These are phyloP conservation scores for Priceomyces medius DNA, from an alignment of 805 yeast species.

Conservation along the genomic window DNA sequence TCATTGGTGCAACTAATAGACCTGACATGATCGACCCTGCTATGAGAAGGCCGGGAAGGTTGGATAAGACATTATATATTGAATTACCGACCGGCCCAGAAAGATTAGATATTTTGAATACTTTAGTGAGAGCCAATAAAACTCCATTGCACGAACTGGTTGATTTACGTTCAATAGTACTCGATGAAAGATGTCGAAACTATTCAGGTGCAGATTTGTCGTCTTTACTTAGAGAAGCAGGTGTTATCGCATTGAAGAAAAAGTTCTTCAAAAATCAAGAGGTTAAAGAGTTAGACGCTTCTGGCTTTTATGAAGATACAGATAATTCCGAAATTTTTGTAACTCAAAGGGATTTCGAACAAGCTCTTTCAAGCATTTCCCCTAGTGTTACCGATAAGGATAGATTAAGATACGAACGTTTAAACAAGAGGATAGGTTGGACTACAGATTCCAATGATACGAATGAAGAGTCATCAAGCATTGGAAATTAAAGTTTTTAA, in stretches of 20 bases:
- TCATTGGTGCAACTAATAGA: conserved; percentile 94
- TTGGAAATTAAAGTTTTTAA: too few species aligned
- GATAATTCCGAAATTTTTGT: conserved; percentile 50
- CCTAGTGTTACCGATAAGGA: conserved; percentile 92
- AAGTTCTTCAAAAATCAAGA: conserved; percentile 53
- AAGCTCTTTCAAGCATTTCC: conserved; percentile 71
- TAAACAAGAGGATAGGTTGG: conserved; percentile 78
- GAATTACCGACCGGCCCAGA: conserved; percentile 83
- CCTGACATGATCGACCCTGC: conserved; percentile 99
- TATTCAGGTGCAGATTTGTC: conserved; percentile 97
- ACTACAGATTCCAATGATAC: conserved; percentile 32
- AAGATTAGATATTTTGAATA: conserved; percentile 75
- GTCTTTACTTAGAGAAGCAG: conserved; percentile 90
- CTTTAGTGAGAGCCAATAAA: conserved; percentile 66
- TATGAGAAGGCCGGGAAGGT: conserved; percentile 94
- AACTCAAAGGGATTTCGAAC: conserved; percentile 61
- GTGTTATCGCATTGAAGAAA: conserved; percentile 79
- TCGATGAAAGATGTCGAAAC: conserved; percentile 78
- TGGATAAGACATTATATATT: conserved; percentile 88
- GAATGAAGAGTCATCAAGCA: not conserved
- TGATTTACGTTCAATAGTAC: conserved; percentile 59
- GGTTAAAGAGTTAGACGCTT: conserved; percentile 37
- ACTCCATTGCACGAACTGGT: conserved; percentile 73
- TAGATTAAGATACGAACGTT: conserved; percentile 68
- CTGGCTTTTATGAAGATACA: conserved; percentile 32